Percentiles rank a stretch among this genome's conserved stretches.
Conservation (phyloP, 169 alveolate species). For the Pseudocohnilembus persalinus region DNA sequence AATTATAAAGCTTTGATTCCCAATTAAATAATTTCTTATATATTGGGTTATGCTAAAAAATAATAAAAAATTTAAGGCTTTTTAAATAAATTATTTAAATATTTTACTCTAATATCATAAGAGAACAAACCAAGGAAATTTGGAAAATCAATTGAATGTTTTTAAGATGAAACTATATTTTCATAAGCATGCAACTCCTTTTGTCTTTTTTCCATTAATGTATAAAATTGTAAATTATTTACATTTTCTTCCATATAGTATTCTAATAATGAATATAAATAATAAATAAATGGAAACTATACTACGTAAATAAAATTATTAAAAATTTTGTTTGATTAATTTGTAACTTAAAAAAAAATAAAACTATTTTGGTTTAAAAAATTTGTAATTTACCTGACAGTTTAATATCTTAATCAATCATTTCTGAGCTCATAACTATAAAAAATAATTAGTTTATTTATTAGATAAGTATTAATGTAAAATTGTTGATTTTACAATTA, state of each 20-base stretch:
- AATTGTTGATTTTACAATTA: not conserved
- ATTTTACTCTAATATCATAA: constrained; percentile 21
- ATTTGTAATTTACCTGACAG: not conserved
- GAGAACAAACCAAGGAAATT: constrained; percentile 3
- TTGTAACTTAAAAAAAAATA: too few species aligned
- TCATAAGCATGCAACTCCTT: not conserved
- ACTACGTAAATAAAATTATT: not conserved
- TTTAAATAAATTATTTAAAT: not conserved
- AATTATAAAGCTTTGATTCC: not conserved
- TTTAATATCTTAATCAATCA: not conserved
- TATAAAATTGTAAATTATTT: not conserved
- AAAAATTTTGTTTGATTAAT: too few species aligned
- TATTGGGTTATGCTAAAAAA: constrained; percentile 1
- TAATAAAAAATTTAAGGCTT: too few species aligned
- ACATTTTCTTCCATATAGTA: not conserved
- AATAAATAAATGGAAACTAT: not conserved
- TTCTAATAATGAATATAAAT: not conserved
- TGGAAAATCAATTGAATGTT: not conserved
- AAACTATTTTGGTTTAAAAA: too few species aligned
- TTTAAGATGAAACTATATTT: not conserved
- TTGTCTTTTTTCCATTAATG: not conserved
- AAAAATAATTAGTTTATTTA: not conserved
- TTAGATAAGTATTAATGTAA: not conserved
- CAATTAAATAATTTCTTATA: constrained; percentile 3
- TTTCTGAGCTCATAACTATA: not conserved